Conservation (phyloP, 2,329 filamentous ascomycete genomes). For the Didymella pinodella region DNA sequence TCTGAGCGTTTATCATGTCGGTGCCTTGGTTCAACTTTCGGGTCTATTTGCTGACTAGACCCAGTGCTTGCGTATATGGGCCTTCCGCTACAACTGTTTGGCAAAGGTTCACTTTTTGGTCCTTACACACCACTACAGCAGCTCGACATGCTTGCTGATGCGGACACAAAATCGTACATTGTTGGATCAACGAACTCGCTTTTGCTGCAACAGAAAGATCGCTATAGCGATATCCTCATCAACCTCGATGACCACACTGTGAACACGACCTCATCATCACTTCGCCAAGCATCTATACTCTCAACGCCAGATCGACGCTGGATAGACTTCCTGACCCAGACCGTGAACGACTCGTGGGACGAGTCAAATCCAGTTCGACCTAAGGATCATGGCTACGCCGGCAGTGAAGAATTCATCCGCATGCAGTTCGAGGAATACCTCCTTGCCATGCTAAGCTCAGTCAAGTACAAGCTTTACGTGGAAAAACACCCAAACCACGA, state of each 20-base stretch:
- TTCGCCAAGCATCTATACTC: conserved; percentile 77
- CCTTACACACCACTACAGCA: conserved; percentile 97
- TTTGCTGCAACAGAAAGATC: conserved; percentile 89
- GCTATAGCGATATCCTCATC: conserved; percentile 95
- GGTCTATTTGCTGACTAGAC: conserved; percentile 33
- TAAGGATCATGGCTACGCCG: conserved; percentile 93
- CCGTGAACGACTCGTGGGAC: conserved; percentile 97
- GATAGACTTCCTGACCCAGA: conserved; percentile 95
- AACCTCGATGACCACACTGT: conserved; percentile 92
- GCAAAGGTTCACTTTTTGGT: conserved; percentile 93
- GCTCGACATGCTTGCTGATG: conserved; percentile 90
- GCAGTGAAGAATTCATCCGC: conserved; percentile 96
- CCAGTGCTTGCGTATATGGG: conserved; percentile 90
- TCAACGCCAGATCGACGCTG: conserved; percentile 89
- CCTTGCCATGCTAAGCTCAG: conserved; percentile 82
- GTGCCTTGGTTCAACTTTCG: conserved; percentile 15
- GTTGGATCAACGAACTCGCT: conserved; percentile 97
- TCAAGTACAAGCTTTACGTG: conserved; percentile 77
- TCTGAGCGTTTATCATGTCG: conserved; percentile 84
- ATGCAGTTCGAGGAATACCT: conserved; percentile 98
- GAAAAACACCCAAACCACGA: conserved; percentile 60
- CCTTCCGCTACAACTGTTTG: conserved; percentile 91
- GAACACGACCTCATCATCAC: conserved; percentile 80
- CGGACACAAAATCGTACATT: conserved; percentile 95
- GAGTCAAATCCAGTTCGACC: conserved; percentile 85